These are phyloP conservation scores for Monoraphidium neglectum DNA, from an alignment of 139 green algal genomes.

Conservation along the genomic window DNA sequence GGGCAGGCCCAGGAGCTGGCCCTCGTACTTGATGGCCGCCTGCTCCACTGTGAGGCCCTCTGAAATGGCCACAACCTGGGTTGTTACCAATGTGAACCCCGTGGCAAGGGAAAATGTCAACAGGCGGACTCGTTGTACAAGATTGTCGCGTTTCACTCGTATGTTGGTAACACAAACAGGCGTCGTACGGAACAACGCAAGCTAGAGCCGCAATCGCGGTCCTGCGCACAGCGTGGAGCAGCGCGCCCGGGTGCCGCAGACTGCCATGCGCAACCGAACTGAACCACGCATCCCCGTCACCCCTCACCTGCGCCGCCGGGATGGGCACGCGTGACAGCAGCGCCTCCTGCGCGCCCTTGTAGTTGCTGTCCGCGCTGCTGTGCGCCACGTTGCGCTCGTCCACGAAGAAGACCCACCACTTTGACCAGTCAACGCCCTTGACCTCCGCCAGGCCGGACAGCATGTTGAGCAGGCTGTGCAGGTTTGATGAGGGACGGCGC, in stretches of 20 bases:
- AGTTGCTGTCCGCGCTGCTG: conserved; percentile 73
- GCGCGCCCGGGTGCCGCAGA: too few relatives aligned
- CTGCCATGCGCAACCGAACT: too few relatives aligned
- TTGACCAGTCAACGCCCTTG: conserved; percentile 65
- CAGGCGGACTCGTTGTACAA: too few relatives aligned
- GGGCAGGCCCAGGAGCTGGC: conserved; percentile 62
- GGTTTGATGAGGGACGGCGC: not conserved
- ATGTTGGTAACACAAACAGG: too few relatives aligned
- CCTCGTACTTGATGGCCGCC: conserved; percentile 72
- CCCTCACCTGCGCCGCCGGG: conserved; percentile 37
- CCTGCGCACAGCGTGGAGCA: too few relatives aligned
- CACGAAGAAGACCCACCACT: conserved; percentile 81
- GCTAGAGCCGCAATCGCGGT: too few relatives aligned
- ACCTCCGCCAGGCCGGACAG: conserved; percentile 57
- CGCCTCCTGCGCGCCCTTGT: conserved; percentile 67
- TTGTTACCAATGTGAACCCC: not conserved
- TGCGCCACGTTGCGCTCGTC: conserved; percentile 90
- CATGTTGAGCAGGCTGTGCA: conserved; percentile 65
- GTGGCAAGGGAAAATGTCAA: conserved; percentile 27
- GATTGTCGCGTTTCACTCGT: too few relatives aligned
- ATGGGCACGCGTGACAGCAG: conserved; percentile 77
- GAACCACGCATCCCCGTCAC: not conserved
- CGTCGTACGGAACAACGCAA: too few relatives aligned
- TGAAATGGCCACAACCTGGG: conserved; percentile 52
- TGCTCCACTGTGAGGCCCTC: conserved; percentile 49